These are phyloP conservation scores for Senna tora DNA, from an alignment of 306 rosid genomes.

Conservation along the genomic window DNA sequence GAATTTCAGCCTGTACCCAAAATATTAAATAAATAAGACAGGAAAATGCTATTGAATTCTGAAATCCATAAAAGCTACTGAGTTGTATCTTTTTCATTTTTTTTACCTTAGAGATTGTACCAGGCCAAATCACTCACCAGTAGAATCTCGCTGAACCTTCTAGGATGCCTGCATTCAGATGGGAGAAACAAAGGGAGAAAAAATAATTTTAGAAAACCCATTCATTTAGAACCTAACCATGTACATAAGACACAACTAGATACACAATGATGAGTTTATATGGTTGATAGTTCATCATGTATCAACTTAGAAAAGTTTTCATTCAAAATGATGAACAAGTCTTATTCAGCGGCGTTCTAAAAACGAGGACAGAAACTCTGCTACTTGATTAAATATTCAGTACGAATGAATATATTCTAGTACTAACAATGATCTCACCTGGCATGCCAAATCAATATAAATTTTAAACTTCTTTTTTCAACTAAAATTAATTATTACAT, in stretches of 20 bases:
- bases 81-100: not conserved
- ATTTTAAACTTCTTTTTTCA: constrained; percentile 6
- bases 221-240: constrained; percentile 14
- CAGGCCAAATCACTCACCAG: constrained; percentile 32
- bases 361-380: not conserved
- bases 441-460: constrained; percentile 15
- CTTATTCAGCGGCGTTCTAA: not conserved
- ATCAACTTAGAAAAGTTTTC: constrained; percentile 9
- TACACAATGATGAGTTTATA: not conserved
- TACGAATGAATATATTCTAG: constrained; percentile 21
- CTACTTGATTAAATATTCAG: constrained; percentile 18
- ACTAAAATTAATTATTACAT: constrained; percentile 9
- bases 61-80: constrained; percentile 22
- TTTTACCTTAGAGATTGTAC: constrained; percentile 27
- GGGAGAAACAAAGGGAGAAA: constrained; percentile 23
- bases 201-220: constrained; percentile 20
- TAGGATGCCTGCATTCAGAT: constrained; percentile 34
- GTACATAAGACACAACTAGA: constrained; percentile 1
- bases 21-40: constrained; percentile 28
- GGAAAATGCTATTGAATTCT: constrained; percentile 24
- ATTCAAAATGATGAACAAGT: not conserved
- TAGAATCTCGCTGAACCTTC: constrained; percentile 24
- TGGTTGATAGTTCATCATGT: constrained; percentile 12
- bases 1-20: constrained; percentile 35
- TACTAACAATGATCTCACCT: constrained; percentile 12